A percentile compares a stretch with the other conserved stretches of the same genome.
These are phyloP conservation scores for Megacollybia marginata DNA, from an alignment of 768 basidiomycete species.

Conservation along the genomic window DNA sequence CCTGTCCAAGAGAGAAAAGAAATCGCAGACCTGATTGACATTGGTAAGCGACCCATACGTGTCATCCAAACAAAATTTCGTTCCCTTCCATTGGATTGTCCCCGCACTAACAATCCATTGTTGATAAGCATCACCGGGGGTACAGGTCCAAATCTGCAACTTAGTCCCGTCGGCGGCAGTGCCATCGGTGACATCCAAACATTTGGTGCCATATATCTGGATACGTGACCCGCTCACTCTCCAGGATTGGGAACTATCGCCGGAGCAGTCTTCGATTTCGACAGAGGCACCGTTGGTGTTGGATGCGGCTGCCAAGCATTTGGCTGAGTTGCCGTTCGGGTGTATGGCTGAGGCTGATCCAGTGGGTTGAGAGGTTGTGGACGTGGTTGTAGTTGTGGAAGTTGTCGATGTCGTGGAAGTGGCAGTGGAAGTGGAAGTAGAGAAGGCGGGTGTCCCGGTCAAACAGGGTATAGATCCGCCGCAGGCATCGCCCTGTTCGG, in stretches of 20 bases:
- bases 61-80: constrained; percentile 4
- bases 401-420: no score
- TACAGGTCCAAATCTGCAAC: constrained; percentile 18
- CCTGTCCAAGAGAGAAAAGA: no score
- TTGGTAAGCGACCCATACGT: constrained; percentile 2
- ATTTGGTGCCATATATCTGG: constrained; percentile 11
- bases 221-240: constrained; percentile 10
- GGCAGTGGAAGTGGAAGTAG: no score
- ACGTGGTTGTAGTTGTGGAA: no score
- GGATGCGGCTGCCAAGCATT: constrained; percentile 16
- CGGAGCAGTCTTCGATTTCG: constrained; percentile 9
- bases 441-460: no score
- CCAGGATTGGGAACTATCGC: constrained; percentile 12
- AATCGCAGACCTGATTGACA: constrained; percentile 2
- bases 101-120: constrained; percentile 6
- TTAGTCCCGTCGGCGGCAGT: constrained; percentile 13
- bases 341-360: no score
- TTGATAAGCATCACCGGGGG: constrained; percentile 9
- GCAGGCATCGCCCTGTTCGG: constrained; percentile 3
- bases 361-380: no score
- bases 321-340: no score
- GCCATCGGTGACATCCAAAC: constrained; percentile 16
- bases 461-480: constrained; percentile 1
- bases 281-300: constrained; percentile 16
- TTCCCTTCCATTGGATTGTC: constrained; percentile 3